Evolutionary conservation across 805 yeast genomes (phyloP), one percentile per base, ranked within the genome.

Genomic region (Citeromyces nyonsensis): DNA sequence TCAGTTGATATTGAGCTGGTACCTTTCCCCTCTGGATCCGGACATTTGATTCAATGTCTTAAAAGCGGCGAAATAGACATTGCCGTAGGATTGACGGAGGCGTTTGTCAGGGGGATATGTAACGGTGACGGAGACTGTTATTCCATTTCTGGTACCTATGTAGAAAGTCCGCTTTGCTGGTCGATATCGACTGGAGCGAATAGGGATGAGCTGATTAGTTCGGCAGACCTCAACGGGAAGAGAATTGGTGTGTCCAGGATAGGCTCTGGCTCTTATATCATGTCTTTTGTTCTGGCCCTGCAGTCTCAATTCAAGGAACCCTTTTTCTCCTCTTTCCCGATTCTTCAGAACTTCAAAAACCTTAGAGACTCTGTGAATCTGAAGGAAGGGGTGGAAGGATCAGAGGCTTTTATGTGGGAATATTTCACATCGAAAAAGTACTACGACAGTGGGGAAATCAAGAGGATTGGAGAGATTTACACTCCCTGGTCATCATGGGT

Each of bases 401-500:
- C 76, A 25, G 95, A 85, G 47, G 93, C 88, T 2, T 85, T 85
- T 53, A 80, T 86, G 94, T 85, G 96, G 96, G 96, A 85, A 47
- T 68, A 80, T 53, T 85, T 85, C 59, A 85, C 96, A 1, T 73
- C 86, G 24, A 85, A 85, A 48, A 72, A 70, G 49, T 85, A 81
- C 57, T 83, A 80, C 51, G 95, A 82, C 45, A 65, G 57, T 35
- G 66, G 70, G 13, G 95, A 84, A 44, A 75, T 86, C 54, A 82
- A 79, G 54, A 61, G 69, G 42, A 73, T 85, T 38, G 96, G 94
- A 10, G 82, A 80, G 41, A 84, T 85, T 36, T 81, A 79, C 54
- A 85, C 96, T 1, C 96, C 96, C 12, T 85, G 96, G 96, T 88
- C 95, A 8, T 80, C 94, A 2, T 85, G 95, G 95, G 86, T 83